Evolutionary conservation across 176 grass and related monocot genomes (phyloP).

Genomic region (Aegilops bicornis): DNA sequence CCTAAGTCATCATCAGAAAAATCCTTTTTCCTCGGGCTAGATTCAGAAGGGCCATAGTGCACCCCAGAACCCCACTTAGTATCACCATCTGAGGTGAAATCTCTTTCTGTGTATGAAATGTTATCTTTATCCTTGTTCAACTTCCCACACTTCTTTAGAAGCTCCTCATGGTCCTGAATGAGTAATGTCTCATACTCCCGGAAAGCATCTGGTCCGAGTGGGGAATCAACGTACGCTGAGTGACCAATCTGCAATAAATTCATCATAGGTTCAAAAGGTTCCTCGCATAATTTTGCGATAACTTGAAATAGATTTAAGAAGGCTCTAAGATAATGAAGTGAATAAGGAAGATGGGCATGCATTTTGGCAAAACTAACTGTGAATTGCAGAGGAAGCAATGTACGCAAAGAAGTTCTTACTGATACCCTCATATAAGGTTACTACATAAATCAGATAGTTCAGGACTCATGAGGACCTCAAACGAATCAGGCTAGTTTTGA

Average conservation of each 20-base stretch:
- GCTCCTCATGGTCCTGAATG: conserved; percentile 86
- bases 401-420: not conserved
- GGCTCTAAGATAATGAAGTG: not conserved
- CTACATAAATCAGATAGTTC: not conserved
- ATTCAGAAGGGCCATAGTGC: conserved; percentile 43
- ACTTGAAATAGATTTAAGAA: conserved; percentile 1
- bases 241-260: conserved; percentile 72
- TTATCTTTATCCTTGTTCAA: conserved; percentile 32
- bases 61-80: conserved; percentile 40
- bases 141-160: conserved; percentile 61
- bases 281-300: not conserved
- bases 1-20: conserved; percentile 44
- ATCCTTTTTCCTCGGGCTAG: conserved; percentile 34
- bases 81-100: conserved; percentile 43
- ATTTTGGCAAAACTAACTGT: not conserved
- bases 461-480: conserved; percentile 12
- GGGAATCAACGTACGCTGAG: conserved; percentile 73
- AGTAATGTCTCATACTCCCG: conserved; percentile 88
- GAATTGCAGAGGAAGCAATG: conserved; percentile 5
- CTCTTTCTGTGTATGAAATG: conserved; percentile 11
- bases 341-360: conserved; percentile 9
- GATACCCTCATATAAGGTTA: conserved; percentile 3
- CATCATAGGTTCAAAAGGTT: conserved; percentile 8
- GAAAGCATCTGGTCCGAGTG: conserved; percentile 94
- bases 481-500: not conserved